Base-by-base conservation (phyloP, 305 asterid genomes). In the Solanum hybrid region DNA sequence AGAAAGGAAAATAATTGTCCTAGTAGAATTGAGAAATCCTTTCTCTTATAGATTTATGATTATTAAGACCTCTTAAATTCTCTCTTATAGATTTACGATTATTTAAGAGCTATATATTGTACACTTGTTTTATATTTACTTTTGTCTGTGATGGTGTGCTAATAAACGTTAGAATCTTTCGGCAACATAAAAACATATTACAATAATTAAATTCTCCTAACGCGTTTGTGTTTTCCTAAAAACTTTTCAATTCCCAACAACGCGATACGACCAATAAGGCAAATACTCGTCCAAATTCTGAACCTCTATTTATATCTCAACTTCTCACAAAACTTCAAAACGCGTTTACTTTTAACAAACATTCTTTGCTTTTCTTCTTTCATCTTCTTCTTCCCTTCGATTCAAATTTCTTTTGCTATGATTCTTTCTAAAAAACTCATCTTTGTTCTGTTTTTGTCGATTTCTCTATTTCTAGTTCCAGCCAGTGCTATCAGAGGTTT, bases 401-500 rank as follows among this genome's bases (percentile, higher is more conserved):
- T 46, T 82, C 36, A 37, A 37, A 4, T 39, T 37, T 80, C 5
- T 6, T 37, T 40, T 84, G 28, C 39, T 84, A 84, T 84, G 87
- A 5, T 84, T 84, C 40, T 84, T 84, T 46, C 40, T 51, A 9
- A 16, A 51, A 84, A 29, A 10, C 74, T 28, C 29, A 84, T 84
- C 2, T 51, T 29, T 51, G 1, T 51, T 1, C 40, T 84, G n/a
- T 29, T 84, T 29, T 9, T 51, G 29, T 46, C 11, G 24, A 84
- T 84, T 84, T 2, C 29, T 73, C 14, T 87, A 18, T 80, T 94
- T 40, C 84, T 93, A 5, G 86, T 80, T n/a, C 91, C 93, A 0
- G 88, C 90, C 14, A 5, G 20, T 14, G 91, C 92, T 3, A 89
- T 94, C 79, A 93, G 97, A 81, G 39, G 90, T 2, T 20, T 89